Percentiles rank a stretch among this genome's conserved stretches.
phyloP scores from a whole-genome alignment of 2,329 filamentous ascomycete species.

The Alternaria incomplexa region DNA sequence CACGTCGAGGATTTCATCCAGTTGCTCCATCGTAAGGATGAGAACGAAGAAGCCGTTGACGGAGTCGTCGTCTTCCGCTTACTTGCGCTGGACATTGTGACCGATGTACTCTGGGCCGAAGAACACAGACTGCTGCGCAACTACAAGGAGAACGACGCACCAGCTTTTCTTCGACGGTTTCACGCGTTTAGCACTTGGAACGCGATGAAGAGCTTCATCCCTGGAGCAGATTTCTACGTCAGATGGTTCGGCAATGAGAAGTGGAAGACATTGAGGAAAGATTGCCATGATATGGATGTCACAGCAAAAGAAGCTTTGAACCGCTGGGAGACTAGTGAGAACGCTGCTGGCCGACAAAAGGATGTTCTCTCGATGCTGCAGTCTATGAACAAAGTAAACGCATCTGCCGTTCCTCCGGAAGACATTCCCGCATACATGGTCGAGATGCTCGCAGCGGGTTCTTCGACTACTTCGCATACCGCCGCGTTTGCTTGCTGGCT shows the following conservation, averaged over 20 bases:
- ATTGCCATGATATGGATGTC: constrained; percentile 10
- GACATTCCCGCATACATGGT: constrained; percentile 9
- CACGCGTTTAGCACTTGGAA: constrained; percentile 12
- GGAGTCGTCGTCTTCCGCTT: constrained; percentile 6
- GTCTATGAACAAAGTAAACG: constrained; percentile 4
- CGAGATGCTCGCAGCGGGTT: constrained; percentile 9
- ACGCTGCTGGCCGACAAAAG: neutral
- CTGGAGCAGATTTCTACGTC: constrained; percentile 1
- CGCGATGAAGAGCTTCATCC: constrained; percentile 8
- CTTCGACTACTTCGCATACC: constrained; percentile 9
- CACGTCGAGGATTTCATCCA: constrained; percentile 7
- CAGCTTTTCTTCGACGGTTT: constrained; percentile 1
- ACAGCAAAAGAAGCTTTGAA: constrained; percentile 3
- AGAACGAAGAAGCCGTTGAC: neutral
- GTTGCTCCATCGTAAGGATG: neutral
- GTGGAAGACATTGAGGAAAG: constrained; percentile 4
- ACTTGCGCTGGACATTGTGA: constrained; percentile 10
- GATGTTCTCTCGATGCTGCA: constrained; percentile 10
- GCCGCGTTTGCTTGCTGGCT: constrained; percentile 9
- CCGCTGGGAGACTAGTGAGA: constrained; percentile 3
- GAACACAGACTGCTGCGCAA: neutral
- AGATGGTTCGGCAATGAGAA: constrained; percentile 4
- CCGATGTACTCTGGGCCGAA: constrained; percentile 12
- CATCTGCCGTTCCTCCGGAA: constrained; percentile 4
- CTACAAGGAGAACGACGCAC: neutral